Evolutionary conservation across 2,329 filamentous ascomycete genomes (phyloP).

Genomic region (Colletotrichum gigasporum): DNA sequence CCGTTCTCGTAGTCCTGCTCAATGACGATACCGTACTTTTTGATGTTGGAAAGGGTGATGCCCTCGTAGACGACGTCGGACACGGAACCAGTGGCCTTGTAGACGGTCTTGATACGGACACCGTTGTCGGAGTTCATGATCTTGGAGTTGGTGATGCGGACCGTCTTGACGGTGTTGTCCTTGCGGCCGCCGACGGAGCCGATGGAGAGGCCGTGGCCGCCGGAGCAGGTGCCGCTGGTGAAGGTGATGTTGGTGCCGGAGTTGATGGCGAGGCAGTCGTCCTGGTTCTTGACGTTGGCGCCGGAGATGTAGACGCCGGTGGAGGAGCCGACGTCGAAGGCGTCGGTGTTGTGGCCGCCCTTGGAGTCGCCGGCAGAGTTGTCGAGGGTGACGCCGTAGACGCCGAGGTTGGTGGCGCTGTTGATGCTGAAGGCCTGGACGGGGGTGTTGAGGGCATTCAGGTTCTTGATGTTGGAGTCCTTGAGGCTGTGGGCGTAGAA

Average conservation of each 20-base stretch:
- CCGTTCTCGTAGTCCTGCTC: conserved; percentile 60
- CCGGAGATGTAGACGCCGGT: conserved; percentile 59
- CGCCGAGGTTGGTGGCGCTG: conserved; percentile 42
- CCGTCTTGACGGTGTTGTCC: conserved; percentile 61
- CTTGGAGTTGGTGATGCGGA: conserved; percentile 59
- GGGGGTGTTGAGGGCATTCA: conserved; percentile 53
- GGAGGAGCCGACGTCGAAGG: conserved; percentile 64
- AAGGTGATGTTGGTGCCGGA: conserved; percentile 60
- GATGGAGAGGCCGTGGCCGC: conserved; percentile 54
- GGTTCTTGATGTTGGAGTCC: conserved; percentile 46
- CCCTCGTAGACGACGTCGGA: conserved; percentile 53
- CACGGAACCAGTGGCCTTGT: conserved; percentile 53
- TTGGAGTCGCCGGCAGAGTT: conserved; percentile 47
- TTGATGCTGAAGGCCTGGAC: conserved; percentile 53
- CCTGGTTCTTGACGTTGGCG: conserved; percentile 67
- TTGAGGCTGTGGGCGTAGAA: conserved; percentile 56
- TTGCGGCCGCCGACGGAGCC: conserved; percentile 56
- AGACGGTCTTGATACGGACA: conserved; percentile 60
- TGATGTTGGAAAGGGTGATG: conserved; percentile 52
- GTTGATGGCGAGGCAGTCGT: conserved; percentile 69
- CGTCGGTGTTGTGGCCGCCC: conserved; percentile 64
- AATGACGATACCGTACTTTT: conserved; percentile 50
- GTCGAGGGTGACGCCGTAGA: conserved; percentile 48
- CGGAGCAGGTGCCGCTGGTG: conserved; percentile 52
- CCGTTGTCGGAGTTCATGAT: conserved; percentile 64